These are phyloP conservation scores for Cutaneotrichosporon mucoides DNA, from an alignment of 1,284 basidiomycete genomes.

Conservation along the genomic window DNA sequence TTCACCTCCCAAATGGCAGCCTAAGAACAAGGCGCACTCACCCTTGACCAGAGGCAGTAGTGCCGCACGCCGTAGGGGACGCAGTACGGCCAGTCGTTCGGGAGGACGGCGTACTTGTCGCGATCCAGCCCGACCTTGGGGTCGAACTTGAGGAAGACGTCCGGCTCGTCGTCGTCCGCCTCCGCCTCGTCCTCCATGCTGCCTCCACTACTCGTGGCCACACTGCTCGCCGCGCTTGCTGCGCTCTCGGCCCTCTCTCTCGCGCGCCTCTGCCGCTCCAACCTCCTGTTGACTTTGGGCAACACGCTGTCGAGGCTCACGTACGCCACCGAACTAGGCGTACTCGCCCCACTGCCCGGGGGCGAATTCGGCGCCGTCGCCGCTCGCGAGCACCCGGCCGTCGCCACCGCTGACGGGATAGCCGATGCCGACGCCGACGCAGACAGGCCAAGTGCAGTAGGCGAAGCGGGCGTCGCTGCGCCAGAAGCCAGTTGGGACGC, in stretches of 20 bases:
- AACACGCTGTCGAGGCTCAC: constrained; percentile 16
- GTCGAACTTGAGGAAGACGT: constrained; percentile 33
- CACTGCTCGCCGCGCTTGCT: not conserved
- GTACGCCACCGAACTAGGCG: constrained; percentile 14
- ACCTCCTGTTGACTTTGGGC: constrained; percentile 3
- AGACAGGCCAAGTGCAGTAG: not conserved
- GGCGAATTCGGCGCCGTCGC: constrained; percentile 7
- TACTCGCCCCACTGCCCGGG: constrained; percentile 11
- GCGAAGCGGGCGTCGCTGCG: too few relatives aligned
- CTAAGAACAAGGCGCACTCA: too few relatives aligned
- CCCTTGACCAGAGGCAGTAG: constrained; percentile 45
- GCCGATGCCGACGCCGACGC: not conserved
- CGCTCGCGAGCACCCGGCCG: constrained; percentile 5
- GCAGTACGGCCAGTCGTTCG: constrained; percentile 50
- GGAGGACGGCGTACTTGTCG: constrained; percentile 39
- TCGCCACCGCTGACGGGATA: not conserved
- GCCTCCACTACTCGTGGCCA: not conserved
- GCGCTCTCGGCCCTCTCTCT: not conserved
- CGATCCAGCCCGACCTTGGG: constrained; percentile 26
- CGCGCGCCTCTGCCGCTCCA: not conserved
- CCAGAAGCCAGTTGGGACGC: not conserved
- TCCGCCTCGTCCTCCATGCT: not conserved
- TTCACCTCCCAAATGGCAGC: too few relatives aligned
- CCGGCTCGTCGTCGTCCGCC: constrained; percentile 20
- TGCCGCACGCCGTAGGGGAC: constrained; percentile 44